Conservation (phyloP, 345 rosid genomes). For the Syzygium aqueum region DNA sequence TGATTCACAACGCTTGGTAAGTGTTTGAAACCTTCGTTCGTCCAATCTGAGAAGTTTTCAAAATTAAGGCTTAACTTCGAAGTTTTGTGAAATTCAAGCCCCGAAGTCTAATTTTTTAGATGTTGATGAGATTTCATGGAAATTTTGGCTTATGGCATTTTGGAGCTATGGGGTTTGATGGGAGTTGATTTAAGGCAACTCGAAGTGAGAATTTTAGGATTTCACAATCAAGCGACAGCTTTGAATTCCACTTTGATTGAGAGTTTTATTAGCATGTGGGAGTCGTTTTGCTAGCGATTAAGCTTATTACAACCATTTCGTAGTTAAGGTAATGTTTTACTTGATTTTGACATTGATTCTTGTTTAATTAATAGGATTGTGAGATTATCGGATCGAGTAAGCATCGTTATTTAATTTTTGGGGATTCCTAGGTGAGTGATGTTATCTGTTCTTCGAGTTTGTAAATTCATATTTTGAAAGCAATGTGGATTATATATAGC, state of each 20-base stretch:
- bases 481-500: not conserved
- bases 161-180: not conserved
- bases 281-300: not conserved
- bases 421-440: not conserved
- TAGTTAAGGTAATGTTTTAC: not conserved
- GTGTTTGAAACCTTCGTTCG: too few relatives aligned
- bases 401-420: not conserved
- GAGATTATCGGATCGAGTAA: too few relatives aligned
- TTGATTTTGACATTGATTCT: not conserved
- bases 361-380: not conserved
- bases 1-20: too few relatives aligned
- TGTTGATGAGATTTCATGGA: too few relatives aligned
- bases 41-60: too few relatives aligned
- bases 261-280: accelerated
- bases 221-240: not conserved
- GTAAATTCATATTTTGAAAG: not conserved
- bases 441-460: not conserved
- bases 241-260: not conserved
- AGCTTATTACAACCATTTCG: not conserved
- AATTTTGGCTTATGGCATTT: too few relatives aligned
- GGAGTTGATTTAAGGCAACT: not conserved
- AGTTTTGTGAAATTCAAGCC: too few relatives aligned
- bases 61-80: too few relatives aligned
- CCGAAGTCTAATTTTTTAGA: too few relatives aligned
- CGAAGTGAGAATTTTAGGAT: not conserved